A percentile compares a stretch with the other conserved stretches of the same genome.
These are phyloP conservation scores for Hylodesmum podocarpum DNA, from an alignment of 306 rosid genomes.

Conservation along the genomic window DNA sequence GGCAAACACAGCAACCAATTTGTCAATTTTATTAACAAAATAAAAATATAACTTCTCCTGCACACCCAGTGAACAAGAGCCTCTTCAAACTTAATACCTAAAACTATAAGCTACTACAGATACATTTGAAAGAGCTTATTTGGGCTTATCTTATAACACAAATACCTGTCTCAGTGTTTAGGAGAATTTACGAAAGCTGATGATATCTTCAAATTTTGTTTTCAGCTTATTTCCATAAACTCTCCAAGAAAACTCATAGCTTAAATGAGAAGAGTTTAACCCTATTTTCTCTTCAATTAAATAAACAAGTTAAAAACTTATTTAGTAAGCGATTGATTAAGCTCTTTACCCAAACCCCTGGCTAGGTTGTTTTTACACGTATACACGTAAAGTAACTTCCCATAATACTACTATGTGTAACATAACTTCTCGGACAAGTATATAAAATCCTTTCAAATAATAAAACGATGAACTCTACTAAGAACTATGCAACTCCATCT, in stretches of 20 bases:
- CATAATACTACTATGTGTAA: not conserved
- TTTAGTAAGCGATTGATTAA: not conserved
- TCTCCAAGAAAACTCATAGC: not conserved
- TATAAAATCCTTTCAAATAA: not conserved
- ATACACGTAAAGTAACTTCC: not conserved
- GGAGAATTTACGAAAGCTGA: not conserved
- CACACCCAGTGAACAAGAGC: not conserved
- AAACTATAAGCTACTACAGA: not conserved
- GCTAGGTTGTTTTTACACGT: not conserved
- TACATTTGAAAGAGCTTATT: not conserved
- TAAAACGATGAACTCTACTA: conserved; percentile 8
- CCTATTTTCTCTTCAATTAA: not conserved
- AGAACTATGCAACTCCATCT: not conserved
- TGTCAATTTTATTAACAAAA: not conserved
- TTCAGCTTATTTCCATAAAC: not conserved
- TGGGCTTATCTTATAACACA: not conserved
- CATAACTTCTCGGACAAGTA: conserved; percentile 9
- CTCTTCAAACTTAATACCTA: not conserved
- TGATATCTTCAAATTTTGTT: not conserved
- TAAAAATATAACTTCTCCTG: not conserved
- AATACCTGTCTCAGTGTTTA: not conserved
- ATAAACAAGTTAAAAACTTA: not conserved
- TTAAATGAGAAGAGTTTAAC: not conserved
- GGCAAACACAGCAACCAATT: not conserved
- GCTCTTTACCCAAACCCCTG: not conserved